Base-by-base conservation (phyloP, 1,284 basidiomycete species). In the Papiliotrema laurentii region DNA sequence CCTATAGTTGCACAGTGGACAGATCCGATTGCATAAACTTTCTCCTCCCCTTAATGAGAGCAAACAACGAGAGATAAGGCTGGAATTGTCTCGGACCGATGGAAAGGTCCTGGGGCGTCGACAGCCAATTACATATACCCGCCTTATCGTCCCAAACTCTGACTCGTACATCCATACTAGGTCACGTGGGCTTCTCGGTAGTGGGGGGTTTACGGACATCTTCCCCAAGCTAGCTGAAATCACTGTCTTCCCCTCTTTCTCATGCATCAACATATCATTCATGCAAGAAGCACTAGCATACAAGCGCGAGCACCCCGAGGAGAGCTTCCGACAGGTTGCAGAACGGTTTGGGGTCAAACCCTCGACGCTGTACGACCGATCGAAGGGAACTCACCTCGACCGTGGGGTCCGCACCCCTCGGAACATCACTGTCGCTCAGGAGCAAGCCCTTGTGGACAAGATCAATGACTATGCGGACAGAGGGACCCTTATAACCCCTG, bases 401-500 rank as follows among this genome's bases (percentile, higher is more conserved):
- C 31, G 19, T 18, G 47, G 43, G n/a, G 19, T 28, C 10, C 24
- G 27, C 22, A 27, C 48, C 13, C 37, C 4, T 33, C 30, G 26
- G 2, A 25, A 24, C 28, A 39, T 53, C 14, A 42, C 54, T 24
- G 5, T 33, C 5, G 39, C n/a, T 2, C 43, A 53, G 24, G 47
- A 56, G 24, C n/a, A 33, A 0, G 43, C 14, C 18, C 14, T 56
- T 22, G 18, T 53, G 19, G 18, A n/a, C 6, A 38, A 31, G 26
- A 47, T 50, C 41, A 50, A 52, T 31, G 43, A 42, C 5, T 50
- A 49, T 40, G 54, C 51, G 2, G 19, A 14, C 11, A 18, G 51
- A 36, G 51, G 51, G 4, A 56, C 54, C n/a, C 47, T 56, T 5
- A 37, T 56, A 10, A 47, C 43, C 2, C 54, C 50, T 43, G 22